These are phyloP conservation scores for Warburgia ugandensis DNA, from an alignment of 164 flowering plant genomes.

Conservation along the genomic window DNA sequence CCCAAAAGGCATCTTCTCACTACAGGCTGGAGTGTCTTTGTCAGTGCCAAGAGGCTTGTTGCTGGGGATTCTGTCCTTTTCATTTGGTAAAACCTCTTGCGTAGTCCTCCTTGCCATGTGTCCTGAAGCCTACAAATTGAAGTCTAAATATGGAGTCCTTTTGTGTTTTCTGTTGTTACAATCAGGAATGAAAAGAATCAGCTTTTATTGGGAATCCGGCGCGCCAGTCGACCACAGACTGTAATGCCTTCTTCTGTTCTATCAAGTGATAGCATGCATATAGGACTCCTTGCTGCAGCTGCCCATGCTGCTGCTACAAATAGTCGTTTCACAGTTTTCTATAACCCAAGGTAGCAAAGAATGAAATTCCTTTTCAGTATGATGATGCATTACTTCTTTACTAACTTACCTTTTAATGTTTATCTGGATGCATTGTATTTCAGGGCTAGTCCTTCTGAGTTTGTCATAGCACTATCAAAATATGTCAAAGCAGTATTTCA, in stretches of 20 bases:
- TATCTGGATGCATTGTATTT: constrained; percentile 1
- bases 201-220: constrained; percentile 78
- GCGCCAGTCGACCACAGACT: constrained; percentile 79
- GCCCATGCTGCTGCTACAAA: constrained; percentile 92
- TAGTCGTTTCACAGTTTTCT: constrained; percentile 79
- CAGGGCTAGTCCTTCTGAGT: constrained; percentile 92
- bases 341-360: constrained; percentile 57
- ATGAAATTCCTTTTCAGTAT: not conserved
- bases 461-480: constrained; percentile 76
- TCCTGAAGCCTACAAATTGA: too few species aligned
- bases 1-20: constrained; percentile 89
- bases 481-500: constrained; percentile 75
- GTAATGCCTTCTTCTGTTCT: constrained; percentile 89
- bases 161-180: not conserved
- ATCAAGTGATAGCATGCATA: constrained; percentile 94
- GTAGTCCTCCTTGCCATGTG: too few species aligned
- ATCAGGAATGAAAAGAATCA: constrained; percentile 85
- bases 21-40: constrained; percentile 91
- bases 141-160: not conserved
- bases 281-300: constrained; percentile 91
- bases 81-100: constrained; percentile 44
- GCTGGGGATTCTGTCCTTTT: constrained; percentile 87
- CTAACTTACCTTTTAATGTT: not conserved
- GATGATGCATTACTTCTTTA: not conserved
- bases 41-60: constrained; percentile 78